These are phyloP conservation scores for Fusarium poae DNA, from an alignment of 2,329 filamentous ascomycete species.

Conservation along the genomic window DNA sequence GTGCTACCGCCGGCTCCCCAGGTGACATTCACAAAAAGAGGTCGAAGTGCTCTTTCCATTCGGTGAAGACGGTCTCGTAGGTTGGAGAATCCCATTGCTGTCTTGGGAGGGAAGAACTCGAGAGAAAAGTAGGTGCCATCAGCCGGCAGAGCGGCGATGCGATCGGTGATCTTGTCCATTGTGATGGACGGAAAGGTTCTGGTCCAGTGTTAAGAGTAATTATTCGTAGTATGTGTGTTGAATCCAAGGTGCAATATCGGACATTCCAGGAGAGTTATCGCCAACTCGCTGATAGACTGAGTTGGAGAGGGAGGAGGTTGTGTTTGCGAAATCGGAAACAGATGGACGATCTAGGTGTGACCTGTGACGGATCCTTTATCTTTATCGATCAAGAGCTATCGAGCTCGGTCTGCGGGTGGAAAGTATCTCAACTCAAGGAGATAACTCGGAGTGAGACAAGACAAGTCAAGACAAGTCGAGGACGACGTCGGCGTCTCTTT, in stretches of 20 bases:
- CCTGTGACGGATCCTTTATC: not conserved
- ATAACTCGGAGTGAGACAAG: constrained; percentile 37
- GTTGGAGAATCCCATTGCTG: constrained; percentile 93
- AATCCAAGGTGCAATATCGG: constrained; percentile 6
- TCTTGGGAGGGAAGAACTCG: constrained; percentile 99
- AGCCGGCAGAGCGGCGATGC: constrained; percentile 89
- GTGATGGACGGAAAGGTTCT: constrained; percentile 16
- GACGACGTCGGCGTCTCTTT: constrained; percentile 15
- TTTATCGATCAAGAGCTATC: constrained; percentile 25
- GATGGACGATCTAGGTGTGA: not conserved
- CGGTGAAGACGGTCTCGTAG: constrained; percentile 92
- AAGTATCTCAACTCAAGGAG: constrained; percentile 30
- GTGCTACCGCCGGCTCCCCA: constrained; percentile 98
- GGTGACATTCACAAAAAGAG: constrained; percentile 96
- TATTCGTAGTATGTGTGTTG: constrained; percentile 3
- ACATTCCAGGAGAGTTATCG: constrained; percentile 32
- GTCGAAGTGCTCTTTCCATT: constrained; percentile 91
- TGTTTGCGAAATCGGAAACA: constrained; percentile 15
- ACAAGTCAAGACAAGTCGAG: constrained; percentile 15
- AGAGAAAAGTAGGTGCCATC: constrained; percentile 91
- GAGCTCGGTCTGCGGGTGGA: not conserved
- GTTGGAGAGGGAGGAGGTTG: constrained; percentile 6
- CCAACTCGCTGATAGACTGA: constrained; percentile 1
- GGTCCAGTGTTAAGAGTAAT: not conserved
- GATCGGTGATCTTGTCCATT: constrained; percentile 94